Evolutionary conservation across 768 basidiomycete genomes (phyloP).

Genomic region (Podaxis pistillaris): DNA sequence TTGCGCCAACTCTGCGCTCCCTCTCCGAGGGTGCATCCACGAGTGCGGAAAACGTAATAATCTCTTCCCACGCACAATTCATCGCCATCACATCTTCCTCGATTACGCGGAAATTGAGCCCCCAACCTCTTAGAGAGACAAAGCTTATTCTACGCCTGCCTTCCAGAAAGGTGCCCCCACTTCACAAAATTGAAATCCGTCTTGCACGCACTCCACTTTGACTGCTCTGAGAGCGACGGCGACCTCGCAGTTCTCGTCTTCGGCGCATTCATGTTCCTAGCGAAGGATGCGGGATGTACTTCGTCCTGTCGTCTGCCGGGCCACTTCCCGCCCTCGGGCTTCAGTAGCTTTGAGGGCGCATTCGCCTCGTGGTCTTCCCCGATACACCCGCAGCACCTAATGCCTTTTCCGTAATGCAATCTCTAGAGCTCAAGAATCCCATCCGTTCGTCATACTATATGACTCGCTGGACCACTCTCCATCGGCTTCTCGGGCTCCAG

Average conservation of each 20-base stretch:
- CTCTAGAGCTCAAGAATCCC: conserved; percentile 12
- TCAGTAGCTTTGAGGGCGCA: neutral
- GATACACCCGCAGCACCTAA: conserved; percentile 11
- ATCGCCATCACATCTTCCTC: neutral
- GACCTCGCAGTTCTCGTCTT: conserved; percentile 9
- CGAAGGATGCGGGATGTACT: conserved; percentile 11
- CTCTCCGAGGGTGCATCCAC: neutral
- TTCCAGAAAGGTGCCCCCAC: neutral
- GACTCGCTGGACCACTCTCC: neutral
- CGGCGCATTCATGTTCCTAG: conserved; percentile 4
- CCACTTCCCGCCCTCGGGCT: no score
- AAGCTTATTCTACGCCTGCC: neutral
- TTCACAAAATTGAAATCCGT: conserved; percentile 12
- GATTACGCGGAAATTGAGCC: conserved; percentile 6
- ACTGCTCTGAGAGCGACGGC: neutral
- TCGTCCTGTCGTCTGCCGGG: neutral
- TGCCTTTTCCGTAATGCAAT: neutral
- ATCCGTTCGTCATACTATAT: neutral
- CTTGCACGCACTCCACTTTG: conserved; percentile 10
- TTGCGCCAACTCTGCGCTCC: neutral
- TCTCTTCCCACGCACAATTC: neutral
- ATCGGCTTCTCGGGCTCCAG: conserved; percentile 1
- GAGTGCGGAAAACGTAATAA: conserved; percentile 5
- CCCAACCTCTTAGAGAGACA: neutral
- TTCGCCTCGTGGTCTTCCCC: conserved; percentile 13